phyloP scores from a whole-genome alignment of 257 asterid genomes.

The Capsicum pubescens region DNA sequence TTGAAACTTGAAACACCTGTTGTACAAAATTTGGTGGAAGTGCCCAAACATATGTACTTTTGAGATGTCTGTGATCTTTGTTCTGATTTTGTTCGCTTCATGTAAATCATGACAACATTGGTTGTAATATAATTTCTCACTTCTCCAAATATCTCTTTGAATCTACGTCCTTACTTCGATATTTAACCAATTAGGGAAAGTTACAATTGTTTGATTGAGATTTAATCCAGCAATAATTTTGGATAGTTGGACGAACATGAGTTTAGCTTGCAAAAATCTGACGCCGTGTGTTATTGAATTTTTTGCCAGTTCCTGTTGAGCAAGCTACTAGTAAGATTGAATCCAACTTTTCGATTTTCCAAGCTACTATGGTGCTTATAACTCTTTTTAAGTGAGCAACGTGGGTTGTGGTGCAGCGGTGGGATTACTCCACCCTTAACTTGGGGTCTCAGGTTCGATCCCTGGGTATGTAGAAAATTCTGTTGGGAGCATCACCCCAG shows the following conservation, averaged over 20 bases:
- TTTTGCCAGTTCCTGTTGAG: neutral
- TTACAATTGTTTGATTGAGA: neutral
- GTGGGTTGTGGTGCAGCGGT: no score
- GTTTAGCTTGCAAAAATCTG: neutral
- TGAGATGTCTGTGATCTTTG: slow-evolving; percentile 11
- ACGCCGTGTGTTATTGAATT: neutral
- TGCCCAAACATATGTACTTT: slow-evolving; percentile 7
- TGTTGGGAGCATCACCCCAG: no score
- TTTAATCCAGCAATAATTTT: neutral
- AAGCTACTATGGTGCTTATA: no score
- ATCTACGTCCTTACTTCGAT: neutral
- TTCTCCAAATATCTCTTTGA: slow-evolving; percentile 4
- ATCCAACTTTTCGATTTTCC: neutral
- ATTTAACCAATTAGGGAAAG: neutral
- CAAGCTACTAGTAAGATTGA: neutral
- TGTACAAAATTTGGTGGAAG: slow-evolving; percentile 20
- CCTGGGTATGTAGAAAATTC: no score
- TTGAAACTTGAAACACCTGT: slow-evolving; percentile 16
- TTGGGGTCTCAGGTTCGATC: no score
- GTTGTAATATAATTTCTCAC: slow-evolving; percentile 25
- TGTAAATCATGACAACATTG: slow-evolving; percentile 26
- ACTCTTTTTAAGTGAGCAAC: no score
- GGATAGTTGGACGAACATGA: neutral
- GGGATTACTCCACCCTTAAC: no score
- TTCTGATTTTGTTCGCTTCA: slow-evolving; percentile 19